Base-by-base conservation (phyloP, 495 filamentous ascomycete genomes). In the Baudoinia panamericana region DNA sequence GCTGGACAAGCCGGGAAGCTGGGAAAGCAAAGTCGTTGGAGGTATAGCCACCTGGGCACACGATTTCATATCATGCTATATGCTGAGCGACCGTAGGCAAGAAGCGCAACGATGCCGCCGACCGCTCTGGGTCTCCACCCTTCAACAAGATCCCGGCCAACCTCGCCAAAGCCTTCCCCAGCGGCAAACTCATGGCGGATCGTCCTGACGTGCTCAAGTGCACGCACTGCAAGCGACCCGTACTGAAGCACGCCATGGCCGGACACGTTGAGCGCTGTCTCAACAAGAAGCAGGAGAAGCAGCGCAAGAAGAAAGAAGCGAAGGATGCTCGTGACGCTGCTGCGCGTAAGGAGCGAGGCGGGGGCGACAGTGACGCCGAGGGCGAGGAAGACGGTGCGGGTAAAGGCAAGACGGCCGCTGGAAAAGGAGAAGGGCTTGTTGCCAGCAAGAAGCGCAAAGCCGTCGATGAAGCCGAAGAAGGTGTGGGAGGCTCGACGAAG, bases 381-480 rank as follows among this genome's bases (percentile, higher is more conserved):
- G 58, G 66, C 31, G 70, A 53, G 20, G 56, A 66, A 51, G 38
- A 42, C 39, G 44, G 82, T 77, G 65, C 72, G 20, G 65, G 77
- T 12, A 86, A 82, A 61, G n/a, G n/a, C n/a, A 87, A 87, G 57
- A 71, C 71, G 31, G 71, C 67, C 0, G 70, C 70, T 6, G 79
- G 74, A 52, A 86, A 72, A 35, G 70, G 72, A 8, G n/a, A n/a
- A n/a, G 80, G 76, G 52, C 83, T 81, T 59, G 77, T 77, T 23
- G 34, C 40, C 5, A 35, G 35, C 21, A 95, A 94, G 75, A 96
- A 95, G 69, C 71, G 88, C 39, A 96, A 96, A 65, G 78, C 85
- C 22, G 86, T 88, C 34, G 79, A 66, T 41, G 80, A 84, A 43
- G 33, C 73, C 57, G 59, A 53, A 43, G 78, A 65, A 39, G 79